Base-by-base conservation (phyloP, 495 filamentous ascomycete species). In the Penicillium lagena region DNA sequence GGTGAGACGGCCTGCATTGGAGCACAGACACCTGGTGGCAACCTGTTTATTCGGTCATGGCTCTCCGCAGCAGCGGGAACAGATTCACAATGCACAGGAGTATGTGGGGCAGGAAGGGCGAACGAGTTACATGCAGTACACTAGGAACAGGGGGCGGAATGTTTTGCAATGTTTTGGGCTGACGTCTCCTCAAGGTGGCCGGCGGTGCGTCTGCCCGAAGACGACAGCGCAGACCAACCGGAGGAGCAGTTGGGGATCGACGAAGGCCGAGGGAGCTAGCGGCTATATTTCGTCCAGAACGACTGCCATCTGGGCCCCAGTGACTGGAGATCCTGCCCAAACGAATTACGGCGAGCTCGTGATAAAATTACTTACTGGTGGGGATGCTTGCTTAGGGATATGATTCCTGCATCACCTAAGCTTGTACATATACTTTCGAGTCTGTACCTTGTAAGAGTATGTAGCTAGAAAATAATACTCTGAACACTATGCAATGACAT, bases 231-330 rank as follows among this genome's bases (percentile, higher is more conserved):
- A n/a, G 45, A 45, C 12, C 41, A 45, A 33, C 40, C 31, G 22
- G 43, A 55, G 29, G 17, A 39, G 9, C 46, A 54, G 35, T 37
- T 49, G 2, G 51, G 48, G 35, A 51, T 51, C 37, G 47, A 17
- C 36, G 45, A 42, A 34, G 55, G 55, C 17, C 39, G 40, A 1
- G 60, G 50, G 13, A 15, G 55, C 10, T 63, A 57, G 60, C 43
- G 60, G 30, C 40, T 63, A 48, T 57, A 56, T 46, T 60, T 60
- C 29, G 56, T 60, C 37, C 46, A 49, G 30, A 54, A 60, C 34
- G 56, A 63, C 49, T 63, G 15, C 54, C 56, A 9, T 45, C 47
- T 10, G 54, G 57, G 1, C 36, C 56, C 12, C 40, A 55, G 40
- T 51, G 48, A 9, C 28, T 63, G 35, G 51, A 58, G 30, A 56